These are phyloP conservation scores for Rhodotorula paludigena DNA, from an alignment of 768 basidiomycete species.

Conservation along the genomic window DNA sequence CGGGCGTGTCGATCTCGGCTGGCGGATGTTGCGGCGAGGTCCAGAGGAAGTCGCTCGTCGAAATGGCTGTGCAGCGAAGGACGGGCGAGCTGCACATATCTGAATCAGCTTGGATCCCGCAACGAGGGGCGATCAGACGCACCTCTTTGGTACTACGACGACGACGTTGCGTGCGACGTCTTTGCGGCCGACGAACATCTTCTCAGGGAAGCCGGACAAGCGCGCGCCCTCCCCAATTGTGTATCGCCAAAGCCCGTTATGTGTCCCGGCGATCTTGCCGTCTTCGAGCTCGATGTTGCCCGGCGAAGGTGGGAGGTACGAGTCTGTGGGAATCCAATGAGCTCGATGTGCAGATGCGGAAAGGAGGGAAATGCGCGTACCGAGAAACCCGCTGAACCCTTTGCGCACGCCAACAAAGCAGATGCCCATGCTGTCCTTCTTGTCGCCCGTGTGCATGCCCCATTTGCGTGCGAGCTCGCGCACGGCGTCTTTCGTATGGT, in stretches of 20 bases:
- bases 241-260: slow-evolving; percentile 74
- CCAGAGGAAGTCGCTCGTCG: slow-evolving; percentile 62
- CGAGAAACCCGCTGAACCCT: slow-evolving; percentile 66
- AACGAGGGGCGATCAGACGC: slow-evolving; percentile 38
- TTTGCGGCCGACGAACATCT: slow-evolving; percentile 71
- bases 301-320: slow-evolving; percentile 66
- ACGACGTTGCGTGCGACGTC: slow-evolving; percentile 61
- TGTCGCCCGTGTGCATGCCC: slow-evolving; percentile 64
- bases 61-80: slow-evolving; percentile 50
- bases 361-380: slow-evolving; percentile 49
- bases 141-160: slow-evolving; percentile 72
- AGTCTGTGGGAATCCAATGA: slow-evolving; percentile 52
- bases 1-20: slow-evolving; percentile 47
- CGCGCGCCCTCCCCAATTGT: slow-evolving; percentile 79
- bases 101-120: neutral
- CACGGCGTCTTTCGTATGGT: slow-evolving; percentile 63
- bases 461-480: slow-evolving; percentile 63
- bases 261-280: slow-evolving; percentile 58
- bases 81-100: slow-evolving; percentile 46
- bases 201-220: slow-evolving; percentile 58
- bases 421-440: slow-evolving; percentile 85
- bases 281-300: slow-evolving; percentile 65
- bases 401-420: slow-evolving; percentile 85
- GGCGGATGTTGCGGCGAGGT: slow-evolving; percentile 64
- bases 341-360: neutral